A percentile compares a stretch with the other conserved stretches of the same genome.
Conservation (phyloP, 2,329 filamentous ascomycete species). For the Fusarium armeniacum region DNA sequence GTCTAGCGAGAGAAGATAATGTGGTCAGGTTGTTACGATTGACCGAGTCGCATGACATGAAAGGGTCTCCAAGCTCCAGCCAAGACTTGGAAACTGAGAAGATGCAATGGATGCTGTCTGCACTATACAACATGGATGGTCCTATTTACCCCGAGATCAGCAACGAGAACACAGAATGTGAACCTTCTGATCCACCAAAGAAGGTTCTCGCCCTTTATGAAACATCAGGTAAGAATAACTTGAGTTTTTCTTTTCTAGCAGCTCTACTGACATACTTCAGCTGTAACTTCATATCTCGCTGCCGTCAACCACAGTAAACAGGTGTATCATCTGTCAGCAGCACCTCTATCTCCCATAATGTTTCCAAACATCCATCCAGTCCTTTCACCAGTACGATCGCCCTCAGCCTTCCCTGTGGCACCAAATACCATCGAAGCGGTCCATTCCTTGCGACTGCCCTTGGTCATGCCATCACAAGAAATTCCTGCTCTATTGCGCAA, state of each 20-base stretch:
- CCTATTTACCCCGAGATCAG: not conserved
- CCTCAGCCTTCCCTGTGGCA: constrained; percentile 56
- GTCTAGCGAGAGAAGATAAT: constrained; percentile 21
- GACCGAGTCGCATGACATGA: constrained; percentile 2
- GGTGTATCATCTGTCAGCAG: constrained; percentile 34
- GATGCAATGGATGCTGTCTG: constrained; percentile 72
- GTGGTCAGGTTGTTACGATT: constrained; percentile 23
- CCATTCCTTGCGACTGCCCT: constrained; percentile 68
- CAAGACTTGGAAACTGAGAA: constrained; percentile 64
- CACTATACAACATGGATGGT: constrained; percentile 62
- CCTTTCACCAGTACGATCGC: constrained; percentile 56
- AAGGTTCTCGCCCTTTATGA: constrained; percentile 38
- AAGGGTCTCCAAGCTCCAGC: not conserved
- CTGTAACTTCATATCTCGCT: constrained; percentile 33
- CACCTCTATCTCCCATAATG: constrained; percentile 46
- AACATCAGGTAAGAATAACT: constrained; percentile 21
- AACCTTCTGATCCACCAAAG: constrained; percentile 12
- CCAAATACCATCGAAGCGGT: constrained; percentile 63
- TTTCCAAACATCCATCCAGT: constrained; percentile 60
- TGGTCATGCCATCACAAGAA: constrained; percentile 68
- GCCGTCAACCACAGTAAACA: constrained; percentile 33
- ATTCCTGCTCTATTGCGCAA: constrained; percentile 69
- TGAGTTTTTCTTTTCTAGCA: fast-evolving
- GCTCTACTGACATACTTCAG: not conserved
- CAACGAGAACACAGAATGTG: constrained; percentile 47